Evolutionary conservation across 2,329 filamentous ascomycete genomes (phyloP).

Genomic region (Monilinia polystroma): DNA sequence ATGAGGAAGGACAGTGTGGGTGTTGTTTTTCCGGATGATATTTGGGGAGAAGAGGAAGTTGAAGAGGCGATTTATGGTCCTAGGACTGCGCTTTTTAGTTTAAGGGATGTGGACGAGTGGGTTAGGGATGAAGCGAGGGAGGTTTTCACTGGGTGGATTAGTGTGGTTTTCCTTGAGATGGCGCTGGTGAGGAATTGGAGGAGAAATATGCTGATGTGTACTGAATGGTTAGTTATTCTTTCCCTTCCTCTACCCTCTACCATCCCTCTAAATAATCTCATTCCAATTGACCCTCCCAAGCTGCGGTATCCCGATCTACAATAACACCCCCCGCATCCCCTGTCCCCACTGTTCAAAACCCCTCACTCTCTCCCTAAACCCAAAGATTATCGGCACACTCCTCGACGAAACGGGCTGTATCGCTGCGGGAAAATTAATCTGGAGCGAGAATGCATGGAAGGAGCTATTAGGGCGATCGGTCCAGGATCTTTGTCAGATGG

Average conservation of each 20-base stretch:
- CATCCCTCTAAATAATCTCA: background rate
- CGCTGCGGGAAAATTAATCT: conserved; percentile 51
- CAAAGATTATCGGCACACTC: conserved; percentile 44
- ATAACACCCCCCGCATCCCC: conserved; percentile 45
- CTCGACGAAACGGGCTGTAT: conserved; percentile 57
- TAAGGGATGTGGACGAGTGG: conserved; percentile 47
- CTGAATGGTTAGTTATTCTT: conserved; percentile 41
- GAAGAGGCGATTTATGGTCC: conserved; percentile 40
- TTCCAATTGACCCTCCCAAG: conserved; percentile 36
- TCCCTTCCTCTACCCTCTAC: too few species aligned
- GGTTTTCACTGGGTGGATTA: conserved; percentile 45
- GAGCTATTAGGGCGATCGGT: conserved; percentile 48
- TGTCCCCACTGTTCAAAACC: conserved; percentile 44
- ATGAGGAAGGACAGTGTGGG: conserved; percentile 52
- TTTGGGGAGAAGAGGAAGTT: conserved; percentile 42
- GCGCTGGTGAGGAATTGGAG: conserved; percentile 33
- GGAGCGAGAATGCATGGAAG: conserved; percentile 53
- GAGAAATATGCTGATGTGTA: conserved; percentile 43
- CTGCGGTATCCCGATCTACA: conserved; percentile 54
- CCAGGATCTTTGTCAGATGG: conserved; percentile 43
- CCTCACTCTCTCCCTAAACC: conserved; percentile 43
- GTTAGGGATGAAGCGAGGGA: conserved; percentile 39
- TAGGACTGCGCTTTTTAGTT: conserved; percentile 43
- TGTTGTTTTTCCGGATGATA: conserved; percentile 47
- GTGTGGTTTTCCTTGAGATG: conserved; percentile 37